phyloP scores from a whole-genome alignment of 495 filamentous ascomycete genomes.

The Aspergillus cavernicola region DNA sequence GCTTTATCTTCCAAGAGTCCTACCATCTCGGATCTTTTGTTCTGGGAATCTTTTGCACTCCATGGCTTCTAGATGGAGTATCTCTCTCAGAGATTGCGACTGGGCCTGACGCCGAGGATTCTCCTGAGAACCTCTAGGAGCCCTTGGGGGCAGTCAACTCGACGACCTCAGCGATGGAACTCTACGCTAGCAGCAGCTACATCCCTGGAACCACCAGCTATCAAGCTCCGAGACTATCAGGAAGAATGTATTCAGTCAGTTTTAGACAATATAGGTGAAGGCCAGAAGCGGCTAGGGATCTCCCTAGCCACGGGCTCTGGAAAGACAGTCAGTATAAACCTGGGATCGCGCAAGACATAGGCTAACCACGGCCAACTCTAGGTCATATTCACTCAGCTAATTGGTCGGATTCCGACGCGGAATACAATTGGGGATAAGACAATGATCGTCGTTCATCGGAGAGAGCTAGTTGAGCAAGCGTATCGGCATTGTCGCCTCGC shows the following conservation, averaged over 20 bases:
- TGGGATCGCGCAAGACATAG: not conserved
- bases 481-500: slow-evolving; percentile 72
- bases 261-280: slow-evolving; percentile 62
- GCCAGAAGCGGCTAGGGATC: slow-evolving; percentile 78
- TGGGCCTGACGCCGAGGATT: slow-evolving; percentile 18
- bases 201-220: slow-evolving; percentile 22
- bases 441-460: slow-evolving; percentile 86
- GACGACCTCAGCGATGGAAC: slow-evolving; percentile 16
- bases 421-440: slow-evolving; percentile 64
- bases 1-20: not conserved
- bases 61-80: slow-evolving; percentile 31
- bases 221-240: slow-evolving; percentile 71
- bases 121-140: not conserved
- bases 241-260: slow-evolving; percentile 91
- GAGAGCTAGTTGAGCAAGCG: slow-evolving; percentile 95
- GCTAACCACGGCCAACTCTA: slow-evolving; percentile 21
- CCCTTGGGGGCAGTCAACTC: slow-evolving; percentile 9
- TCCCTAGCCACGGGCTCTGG: slow-evolving; percentile 90
- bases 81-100: slow-evolving; percentile 27
- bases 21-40: too few species aligned
- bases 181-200: slow-evolving; percentile 24
- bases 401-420: slow-evolving; percentile 66
- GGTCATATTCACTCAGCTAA: slow-evolving; percentile 96
- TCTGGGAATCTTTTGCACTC: not conserved
- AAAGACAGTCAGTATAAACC: slow-evolving; percentile 65